A percentile compares a stretch with the other conserved stretches of the same genome.
These are phyloP conservation scores for Cucurbita pepo DNA, from an alignment of 306 rosid species.

Conservation along the genomic window DNA sequence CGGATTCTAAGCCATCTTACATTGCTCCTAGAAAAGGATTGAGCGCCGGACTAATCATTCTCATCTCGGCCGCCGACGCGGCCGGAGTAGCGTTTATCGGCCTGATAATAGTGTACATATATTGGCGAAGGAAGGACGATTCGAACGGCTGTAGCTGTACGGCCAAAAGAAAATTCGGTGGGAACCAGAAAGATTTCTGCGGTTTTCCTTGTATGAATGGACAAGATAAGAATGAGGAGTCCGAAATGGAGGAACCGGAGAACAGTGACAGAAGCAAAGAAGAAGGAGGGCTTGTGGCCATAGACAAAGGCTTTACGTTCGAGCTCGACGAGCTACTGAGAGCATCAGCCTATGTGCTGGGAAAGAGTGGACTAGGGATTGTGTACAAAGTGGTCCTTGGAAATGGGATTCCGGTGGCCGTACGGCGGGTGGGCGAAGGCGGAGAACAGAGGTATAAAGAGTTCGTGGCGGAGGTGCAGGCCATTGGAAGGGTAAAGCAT, in stretches of 20 bases:
- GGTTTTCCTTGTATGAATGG: constrained; percentile 39
- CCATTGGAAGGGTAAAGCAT: constrained; percentile 82
- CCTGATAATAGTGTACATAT: constrained; percentile 47
- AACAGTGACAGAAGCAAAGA: constrained; percentile 26
- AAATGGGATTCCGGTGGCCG: constrained; percentile 93
- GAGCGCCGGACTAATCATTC: constrained; percentile 57
- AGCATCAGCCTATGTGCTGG: constrained; percentile 91
- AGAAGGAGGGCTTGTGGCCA: constrained; percentile 72
- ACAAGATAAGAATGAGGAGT: constrained; percentile 36
- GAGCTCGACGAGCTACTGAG: constrained; percentile 88
- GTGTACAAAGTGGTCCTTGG: constrained; percentile 96
- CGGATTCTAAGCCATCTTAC: constrained; percentile 15
- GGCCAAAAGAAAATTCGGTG: constrained; percentile 45
- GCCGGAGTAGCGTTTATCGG: constrained; percentile 68
- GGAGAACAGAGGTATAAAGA: constrained; percentile 92
- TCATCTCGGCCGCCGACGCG: constrained; percentile 78
- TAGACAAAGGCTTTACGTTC: constrained; percentile 72
- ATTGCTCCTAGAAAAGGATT: constrained; percentile 25
- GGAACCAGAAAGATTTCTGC: constrained; percentile 23
- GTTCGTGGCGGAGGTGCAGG: constrained; percentile 74
- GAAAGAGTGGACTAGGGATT: constrained; percentile 91
- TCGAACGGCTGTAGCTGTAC: constrained; percentile 73
- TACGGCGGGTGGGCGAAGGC: constrained; percentile 88
- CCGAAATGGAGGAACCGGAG: constrained; percentile 54
- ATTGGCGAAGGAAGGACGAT: constrained; percentile 68